A percentile compares a stretch with the other conserved stretches of the same genome.
Evolutionary conservation across 2,329 filamentous ascomycete species (phyloP).

Genomic region (Dactylellina parvicollis): DNA sequence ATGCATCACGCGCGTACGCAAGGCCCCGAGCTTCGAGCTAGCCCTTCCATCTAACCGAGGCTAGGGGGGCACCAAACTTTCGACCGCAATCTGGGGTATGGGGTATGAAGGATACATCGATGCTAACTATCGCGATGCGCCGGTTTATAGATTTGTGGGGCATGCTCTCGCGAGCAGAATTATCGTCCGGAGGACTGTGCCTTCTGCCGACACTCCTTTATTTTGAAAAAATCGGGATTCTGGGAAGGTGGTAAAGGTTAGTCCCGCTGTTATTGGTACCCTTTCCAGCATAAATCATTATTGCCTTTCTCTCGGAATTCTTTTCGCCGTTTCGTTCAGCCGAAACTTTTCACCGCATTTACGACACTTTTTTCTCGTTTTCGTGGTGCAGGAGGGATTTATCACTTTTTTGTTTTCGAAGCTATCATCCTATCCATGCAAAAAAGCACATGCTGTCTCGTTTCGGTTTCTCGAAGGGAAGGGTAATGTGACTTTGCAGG

Average conservation of each 20-base stretch:
- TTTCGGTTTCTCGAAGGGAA: slow-evolving; percentile 2
- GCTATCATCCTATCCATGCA: slow-evolving; percentile 36
- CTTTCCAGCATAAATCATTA: slow-evolving; percentile 1
- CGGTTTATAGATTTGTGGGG: slow-evolving; percentile 64
- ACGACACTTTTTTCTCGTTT: slow-evolving; percentile 43
- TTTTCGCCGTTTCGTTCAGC: slow-evolving; percentile 17
- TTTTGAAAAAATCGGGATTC: slow-evolving; percentile 77
- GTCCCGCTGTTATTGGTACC: slow-evolving; percentile 6
- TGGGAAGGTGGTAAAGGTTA: slow-evolving; percentile 80
- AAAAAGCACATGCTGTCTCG: slow-evolving; percentile 30
- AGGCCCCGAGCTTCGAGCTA: slow-evolving; percentile 15
- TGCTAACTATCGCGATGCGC: slow-evolving; percentile 25
- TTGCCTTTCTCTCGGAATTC: background rate
- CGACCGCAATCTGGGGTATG: slow-evolving; percentile 49
- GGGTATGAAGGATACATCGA: slow-evolving; percentile 23
- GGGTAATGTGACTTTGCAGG: slow-evolving; percentile 50
- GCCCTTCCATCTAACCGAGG: slow-evolving; percentile 49
- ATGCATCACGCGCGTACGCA: slow-evolving; percentile 42
- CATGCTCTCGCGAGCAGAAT: slow-evolving; percentile 81
- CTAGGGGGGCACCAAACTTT: slow-evolving; percentile 46
- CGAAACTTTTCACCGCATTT: slow-evolving; percentile 19
- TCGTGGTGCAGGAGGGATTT: slow-evolving; percentile 53
- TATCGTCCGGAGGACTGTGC: slow-evolving; percentile 79
- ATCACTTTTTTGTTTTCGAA: slow-evolving; percentile 19
- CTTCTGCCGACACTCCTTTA: slow-evolving; percentile 75